phyloP scores from a whole-genome alignment of 345 rosid genomes.

The Salix dunnii region DNA sequence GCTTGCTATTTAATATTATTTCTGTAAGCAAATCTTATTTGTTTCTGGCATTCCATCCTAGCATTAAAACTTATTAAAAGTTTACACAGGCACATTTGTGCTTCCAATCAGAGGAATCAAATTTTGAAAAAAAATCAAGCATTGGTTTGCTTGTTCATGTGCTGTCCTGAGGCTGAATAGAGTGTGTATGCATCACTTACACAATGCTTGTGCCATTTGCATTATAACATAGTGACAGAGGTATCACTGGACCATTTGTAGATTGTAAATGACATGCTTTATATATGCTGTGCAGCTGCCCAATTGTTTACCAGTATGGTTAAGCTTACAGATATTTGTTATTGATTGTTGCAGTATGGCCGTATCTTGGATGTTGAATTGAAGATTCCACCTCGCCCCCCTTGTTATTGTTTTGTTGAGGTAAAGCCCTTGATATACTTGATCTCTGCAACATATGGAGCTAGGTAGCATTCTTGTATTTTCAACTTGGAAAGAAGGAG shows the following conservation, averaged over 20 bases:
- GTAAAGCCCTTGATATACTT: constrained; percentile 30
- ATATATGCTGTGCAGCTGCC: neutral
- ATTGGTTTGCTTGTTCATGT: neutral
- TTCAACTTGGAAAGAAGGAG: neutral
- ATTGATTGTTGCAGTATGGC: constrained; percentile 56
- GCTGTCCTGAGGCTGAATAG: neutral
- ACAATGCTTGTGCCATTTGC: neutral
- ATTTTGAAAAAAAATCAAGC: neutral
- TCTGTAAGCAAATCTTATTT: neutral
- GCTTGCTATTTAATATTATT: neutral
- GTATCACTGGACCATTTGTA: neutral
- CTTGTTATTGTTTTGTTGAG: constrained; percentile 95
- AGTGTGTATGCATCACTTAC: neutral
- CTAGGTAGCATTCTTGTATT: neutral
- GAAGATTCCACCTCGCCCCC: constrained; percentile 96
- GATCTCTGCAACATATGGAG: neutral
- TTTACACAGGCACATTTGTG: neutral
- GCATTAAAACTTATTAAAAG: neutral
- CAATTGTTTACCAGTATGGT: neutral
- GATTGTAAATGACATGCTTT: neutral
- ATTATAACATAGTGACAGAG: neutral
- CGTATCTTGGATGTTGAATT: constrained; percentile 35
- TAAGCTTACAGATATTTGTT: neutral
- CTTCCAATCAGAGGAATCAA: neutral
- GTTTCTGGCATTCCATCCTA: neutral